Conservation (phyloP, 1,284 basidiomycete genomes). For the Moesziomyces antarcticus region DNA sequence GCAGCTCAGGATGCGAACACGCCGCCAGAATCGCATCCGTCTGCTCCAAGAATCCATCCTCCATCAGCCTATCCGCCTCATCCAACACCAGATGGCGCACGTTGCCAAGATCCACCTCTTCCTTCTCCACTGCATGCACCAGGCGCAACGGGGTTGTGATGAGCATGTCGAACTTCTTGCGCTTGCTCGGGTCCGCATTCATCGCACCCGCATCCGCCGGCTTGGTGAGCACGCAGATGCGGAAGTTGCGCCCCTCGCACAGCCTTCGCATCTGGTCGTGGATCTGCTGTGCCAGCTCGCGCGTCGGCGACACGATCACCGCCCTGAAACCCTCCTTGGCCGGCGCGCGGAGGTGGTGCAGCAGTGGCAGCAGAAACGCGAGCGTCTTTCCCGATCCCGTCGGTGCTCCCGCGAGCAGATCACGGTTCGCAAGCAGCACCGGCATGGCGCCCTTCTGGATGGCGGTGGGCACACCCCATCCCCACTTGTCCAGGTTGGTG, state of each 20-base stretch:
- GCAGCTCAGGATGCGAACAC: conserved; percentile 79
- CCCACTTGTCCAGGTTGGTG: conserved; percentile 49
- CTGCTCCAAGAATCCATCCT: conserved; percentile 86
- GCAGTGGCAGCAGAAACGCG: conserved; percentile 61
- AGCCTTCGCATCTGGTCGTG: conserved; percentile 60
- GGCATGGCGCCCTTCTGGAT: conserved; percentile 68
- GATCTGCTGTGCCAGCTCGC: conserved; percentile 65
- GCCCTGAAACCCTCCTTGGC: conserved; percentile 51
- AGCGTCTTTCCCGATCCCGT: conserved; percentile 66
- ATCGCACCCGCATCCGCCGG: conserved; percentile 32
- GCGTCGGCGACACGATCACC: conserved; percentile 63
- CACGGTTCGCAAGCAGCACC: conserved; percentile 63
- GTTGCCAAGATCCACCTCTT: conserved; percentile 57
- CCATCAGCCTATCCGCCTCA: conserved; percentile 74
- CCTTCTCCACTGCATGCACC: conserved; percentile 61
- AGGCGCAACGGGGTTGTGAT: conserved; percentile 65
- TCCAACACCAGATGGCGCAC: conserved; percentile 61
- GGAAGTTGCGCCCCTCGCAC: conserved; percentile 38
- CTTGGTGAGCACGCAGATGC: conserved; percentile 60
- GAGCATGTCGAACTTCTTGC: conserved; percentile 60
- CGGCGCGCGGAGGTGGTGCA: conserved; percentile 54
- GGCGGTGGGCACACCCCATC: conserved; percentile 64
- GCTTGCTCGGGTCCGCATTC: conserved; percentile 31
- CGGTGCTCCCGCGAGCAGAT: conserved; percentile 62
- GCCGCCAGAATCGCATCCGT: conserved; percentile 86